Percentiles rank a stretch among this genome's conserved stretches.
phyloP scores from a whole-genome alignment of 2,329 filamentous ascomycete species.

The Scedosporium aurantiacum region DNA sequence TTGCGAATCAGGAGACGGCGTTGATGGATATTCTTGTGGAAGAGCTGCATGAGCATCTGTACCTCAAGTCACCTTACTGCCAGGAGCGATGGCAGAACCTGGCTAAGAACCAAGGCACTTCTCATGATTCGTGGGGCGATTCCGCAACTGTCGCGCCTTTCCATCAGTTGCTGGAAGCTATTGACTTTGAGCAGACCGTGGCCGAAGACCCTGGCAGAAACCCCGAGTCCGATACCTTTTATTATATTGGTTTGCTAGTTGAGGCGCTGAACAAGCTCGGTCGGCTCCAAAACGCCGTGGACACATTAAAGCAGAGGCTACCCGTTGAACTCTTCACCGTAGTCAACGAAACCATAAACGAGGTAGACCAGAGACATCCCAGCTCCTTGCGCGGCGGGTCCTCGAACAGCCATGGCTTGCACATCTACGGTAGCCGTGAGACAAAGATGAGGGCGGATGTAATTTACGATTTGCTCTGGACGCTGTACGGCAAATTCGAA shows the following conservation, averaged over 20 bases:
- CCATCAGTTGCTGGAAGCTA: constrained; percentile 45
- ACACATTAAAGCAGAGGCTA: constrained; percentile 82
- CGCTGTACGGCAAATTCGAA: constrained; percentile 91
- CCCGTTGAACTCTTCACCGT: constrained; percentile 90
- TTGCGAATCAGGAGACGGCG: constrained; percentile 84
- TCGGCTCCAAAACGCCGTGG: constrained; percentile 72
- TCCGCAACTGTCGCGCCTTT: constrained; percentile 40
- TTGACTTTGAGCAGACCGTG: constrained; percentile 51
- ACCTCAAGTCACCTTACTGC: constrained; percentile 95
- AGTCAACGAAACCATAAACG: constrained; percentile 88
- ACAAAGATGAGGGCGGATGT: constrained; percentile 73
- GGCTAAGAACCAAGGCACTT: constrained; percentile 51
- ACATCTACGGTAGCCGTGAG: constrained; percentile 56
- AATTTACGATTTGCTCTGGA: constrained; percentile 84
- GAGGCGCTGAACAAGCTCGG: constrained; percentile 87
- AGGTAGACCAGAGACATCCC: constrained; percentile 89
- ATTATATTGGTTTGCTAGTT: constrained; percentile 77
- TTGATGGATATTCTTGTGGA: constrained; percentile 94
- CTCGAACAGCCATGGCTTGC: constrained; percentile 41
- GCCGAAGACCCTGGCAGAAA: constrained; percentile 86
- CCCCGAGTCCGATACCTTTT: constrained; percentile 89
- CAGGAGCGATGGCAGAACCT: constrained; percentile 89
- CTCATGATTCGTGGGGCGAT: constrained; percentile 36
- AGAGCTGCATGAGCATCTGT: constrained; percentile 92
- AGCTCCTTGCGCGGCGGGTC: constrained; percentile 55